Evolutionary conservation across 2,329 filamentous ascomycete genomes (phyloP).

Genomic region (Cordyceps pruinosa): DNA sequence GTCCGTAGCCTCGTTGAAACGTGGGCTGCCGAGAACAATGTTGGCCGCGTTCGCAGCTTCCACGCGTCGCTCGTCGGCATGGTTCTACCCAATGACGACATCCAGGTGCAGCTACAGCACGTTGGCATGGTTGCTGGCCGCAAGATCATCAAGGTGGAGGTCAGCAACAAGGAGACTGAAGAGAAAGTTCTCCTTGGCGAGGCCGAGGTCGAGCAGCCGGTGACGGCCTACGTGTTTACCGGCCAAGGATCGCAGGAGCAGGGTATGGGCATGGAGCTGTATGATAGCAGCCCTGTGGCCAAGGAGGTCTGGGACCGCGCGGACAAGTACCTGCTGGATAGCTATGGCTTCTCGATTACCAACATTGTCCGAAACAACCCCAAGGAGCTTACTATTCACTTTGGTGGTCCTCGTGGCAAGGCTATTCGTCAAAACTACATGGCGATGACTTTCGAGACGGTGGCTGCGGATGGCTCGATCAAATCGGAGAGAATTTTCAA

Average conservation of each 20-base stretch:
- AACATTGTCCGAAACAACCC: constrained; percentile 99
- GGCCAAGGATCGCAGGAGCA: constrained; percentile 98
- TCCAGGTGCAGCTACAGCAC: constrained; percentile 92
- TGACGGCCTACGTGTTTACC: constrained; percentile 95
- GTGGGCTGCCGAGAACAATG: constrained; percentile 98
- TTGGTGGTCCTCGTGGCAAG: constrained; percentile 93
- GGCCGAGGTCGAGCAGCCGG: constrained; percentile 95
- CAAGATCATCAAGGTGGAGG: constrained; percentile 99
- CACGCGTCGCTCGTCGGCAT: constrained; percentile 96
- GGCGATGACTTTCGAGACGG: constrained; percentile 99
- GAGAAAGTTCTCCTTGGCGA: constrained; percentile 94
- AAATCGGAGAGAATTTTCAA: constrained; percentile 99
- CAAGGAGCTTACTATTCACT: constrained; percentile 96
- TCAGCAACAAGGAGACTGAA: constrained; percentile 88
- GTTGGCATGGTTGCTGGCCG: constrained; percentile 96
- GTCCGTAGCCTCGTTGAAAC: constrained; percentile 95
- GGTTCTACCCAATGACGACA: constrained; percentile 93
- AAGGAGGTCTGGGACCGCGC: constrained; percentile 97
- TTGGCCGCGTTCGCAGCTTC: constrained; percentile 95
- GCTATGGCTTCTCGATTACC: constrained; percentile 96
- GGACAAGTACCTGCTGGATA: constrained; percentile 96
- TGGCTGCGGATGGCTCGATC: constrained; percentile 81
- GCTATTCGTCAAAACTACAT: constrained; percentile 98
- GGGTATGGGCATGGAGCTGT: constrained; percentile 99
- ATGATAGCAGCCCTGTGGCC: constrained; percentile 85